A percentile compares a stretch with the other conserved stretches of the same genome.
These are phyloP conservation scores for Pyrenula aspistea DNA, from an alignment of 495 filamentous ascomycete species.

Conservation along the genomic window DNA sequence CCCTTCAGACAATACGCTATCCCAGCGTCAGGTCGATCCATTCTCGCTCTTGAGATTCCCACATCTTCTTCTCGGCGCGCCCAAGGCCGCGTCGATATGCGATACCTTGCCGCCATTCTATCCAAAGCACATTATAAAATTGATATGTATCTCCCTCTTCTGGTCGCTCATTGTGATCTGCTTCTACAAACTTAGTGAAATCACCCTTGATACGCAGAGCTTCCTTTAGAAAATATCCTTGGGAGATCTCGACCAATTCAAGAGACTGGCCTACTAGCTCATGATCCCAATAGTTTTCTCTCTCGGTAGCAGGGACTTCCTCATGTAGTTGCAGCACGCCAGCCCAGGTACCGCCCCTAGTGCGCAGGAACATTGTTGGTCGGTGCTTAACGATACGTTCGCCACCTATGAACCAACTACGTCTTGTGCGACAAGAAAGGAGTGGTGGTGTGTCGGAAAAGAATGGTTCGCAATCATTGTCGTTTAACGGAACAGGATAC, in stretches of 20 bases:
- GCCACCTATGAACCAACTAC: background rate
- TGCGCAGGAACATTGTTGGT: background rate
- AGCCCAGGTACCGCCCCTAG: background rate
- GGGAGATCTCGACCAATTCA: background rate
- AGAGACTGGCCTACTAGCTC: background rate
- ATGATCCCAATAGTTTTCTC: background rate
- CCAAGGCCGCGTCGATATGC: conserved; percentile 2
- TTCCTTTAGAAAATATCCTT: background rate
- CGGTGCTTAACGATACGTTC: background rate
- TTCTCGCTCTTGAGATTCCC: conserved; percentile 2
- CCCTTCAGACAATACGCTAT: too few species aligned
- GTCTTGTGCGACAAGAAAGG: background rate
- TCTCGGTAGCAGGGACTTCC: background rate
- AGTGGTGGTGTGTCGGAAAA: background rate
- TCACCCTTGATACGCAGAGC: background rate
- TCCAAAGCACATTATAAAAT: conserved; percentile 4
- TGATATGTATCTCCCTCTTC: background rate
- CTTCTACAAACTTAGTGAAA: background rate
- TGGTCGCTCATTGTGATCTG: background rate
- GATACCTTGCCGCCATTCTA: conserved; percentile 2
- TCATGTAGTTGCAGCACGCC: background rate
- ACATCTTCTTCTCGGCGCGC: background rate
- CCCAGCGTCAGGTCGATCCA: background rate
- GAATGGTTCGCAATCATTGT: background rate
- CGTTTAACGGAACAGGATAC: background rate